phyloP scores from a whole-genome alignment of 2,329 filamentous ascomycete genomes.

The Neofusicoccum cordaticola region DNA sequence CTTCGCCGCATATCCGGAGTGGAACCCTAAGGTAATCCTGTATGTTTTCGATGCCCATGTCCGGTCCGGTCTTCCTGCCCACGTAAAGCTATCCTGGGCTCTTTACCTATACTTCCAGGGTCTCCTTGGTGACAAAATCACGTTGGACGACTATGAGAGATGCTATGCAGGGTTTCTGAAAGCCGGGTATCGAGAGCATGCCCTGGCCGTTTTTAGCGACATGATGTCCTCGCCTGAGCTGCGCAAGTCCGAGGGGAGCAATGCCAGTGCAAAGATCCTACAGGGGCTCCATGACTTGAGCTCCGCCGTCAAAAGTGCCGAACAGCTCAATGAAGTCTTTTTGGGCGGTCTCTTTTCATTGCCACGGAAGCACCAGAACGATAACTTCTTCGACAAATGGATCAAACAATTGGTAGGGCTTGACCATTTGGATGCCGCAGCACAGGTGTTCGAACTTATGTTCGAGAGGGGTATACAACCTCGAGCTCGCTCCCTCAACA shows the following conservation, averaged over 20 bases:
- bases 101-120: conserved; percentile 64
- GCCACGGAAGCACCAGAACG: conserved; percentile 57
- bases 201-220: conserved; percentile 76
- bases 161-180: conserved; percentile 70
- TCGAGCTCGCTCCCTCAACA: conserved; percentile 75
- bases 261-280: background rate
- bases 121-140: conserved; percentile 59
- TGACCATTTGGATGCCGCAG: conserved; percentile 59
- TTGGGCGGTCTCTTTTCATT: conserved; percentile 51
- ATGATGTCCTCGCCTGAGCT: conserved; percentile 54
- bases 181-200: conserved; percentile 62
- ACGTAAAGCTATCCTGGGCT: conserved; percentile 61
- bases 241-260: background rate
- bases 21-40: conserved; percentile 58
- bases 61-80: conserved; percentile 40
- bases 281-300: conserved; percentile 18
- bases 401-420: conserved; percentile 77
- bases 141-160: conserved; percentile 72
- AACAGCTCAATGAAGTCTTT: conserved; percentile 48
- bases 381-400: conserved; percentile 86
- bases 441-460: conserved; percentile 73
- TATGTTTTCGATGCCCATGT: conserved; percentile 69
- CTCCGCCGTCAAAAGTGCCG: conserved; percentile 21
- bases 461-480: conserved; percentile 64
- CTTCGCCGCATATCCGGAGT: conserved; percentile 44